phyloP scores from a whole-genome alignment of 73 alveolate genomes.

The Tetrahymena malaccensis region DNA sequence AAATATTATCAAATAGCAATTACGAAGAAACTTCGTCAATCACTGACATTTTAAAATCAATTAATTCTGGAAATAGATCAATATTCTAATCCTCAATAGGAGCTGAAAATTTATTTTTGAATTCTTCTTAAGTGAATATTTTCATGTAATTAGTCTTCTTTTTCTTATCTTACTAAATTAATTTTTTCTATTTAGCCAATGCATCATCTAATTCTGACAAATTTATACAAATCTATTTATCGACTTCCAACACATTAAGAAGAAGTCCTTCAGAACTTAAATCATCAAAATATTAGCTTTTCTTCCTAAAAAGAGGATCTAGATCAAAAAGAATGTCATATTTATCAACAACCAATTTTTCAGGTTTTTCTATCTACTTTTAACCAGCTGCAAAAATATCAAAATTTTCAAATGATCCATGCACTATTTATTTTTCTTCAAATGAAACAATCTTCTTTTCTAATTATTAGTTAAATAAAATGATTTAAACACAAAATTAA shows the following conservation, averaged over 20 bases:
- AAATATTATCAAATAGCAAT: neutral
- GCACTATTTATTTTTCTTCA: neutral
- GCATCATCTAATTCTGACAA: neutral
- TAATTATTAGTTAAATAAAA: neutral
- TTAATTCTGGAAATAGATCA: neutral
- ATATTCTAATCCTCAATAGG: neutral
- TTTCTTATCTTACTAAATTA: neutral
- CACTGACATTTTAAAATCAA: neutral
- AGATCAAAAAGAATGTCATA: neutral
- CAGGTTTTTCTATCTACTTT: neutral
- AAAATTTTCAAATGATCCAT: neutral
- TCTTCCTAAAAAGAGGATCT: neutral
- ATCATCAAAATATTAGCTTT: neutral
- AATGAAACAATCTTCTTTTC: neutral
- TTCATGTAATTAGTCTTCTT: neutral
- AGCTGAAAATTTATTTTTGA: neutral
- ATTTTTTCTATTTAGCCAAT: neutral
- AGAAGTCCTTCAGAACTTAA: neutral
- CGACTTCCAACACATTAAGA: neutral
- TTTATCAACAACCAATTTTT: neutral
- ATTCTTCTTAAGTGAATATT: neutral
- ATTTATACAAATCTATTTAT: neutral
- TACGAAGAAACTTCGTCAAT: neutral
- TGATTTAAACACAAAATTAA: neutral
- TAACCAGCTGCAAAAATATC: neutral